Base-by-base conservation (phyloP, 2,329 filamentous ascomycete species). In the Beauveria rudraprayagi region DNA sequence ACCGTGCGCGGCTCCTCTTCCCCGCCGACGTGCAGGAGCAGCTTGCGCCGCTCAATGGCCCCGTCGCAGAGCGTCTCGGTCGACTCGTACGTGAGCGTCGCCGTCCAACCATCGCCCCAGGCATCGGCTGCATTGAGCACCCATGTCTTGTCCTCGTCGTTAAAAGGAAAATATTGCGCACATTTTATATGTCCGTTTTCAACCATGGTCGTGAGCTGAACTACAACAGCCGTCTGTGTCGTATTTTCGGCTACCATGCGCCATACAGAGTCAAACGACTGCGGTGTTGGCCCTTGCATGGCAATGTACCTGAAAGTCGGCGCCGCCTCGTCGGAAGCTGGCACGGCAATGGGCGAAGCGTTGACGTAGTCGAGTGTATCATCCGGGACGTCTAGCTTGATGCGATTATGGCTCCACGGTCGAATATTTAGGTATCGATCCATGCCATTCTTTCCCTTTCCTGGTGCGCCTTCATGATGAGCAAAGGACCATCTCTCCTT, bases 371-470 rank as follows among this genome's bases (percentile, higher is more conserved):
- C 87, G 63, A 87, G 82, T 64, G 85, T 78, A 43, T 83, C 88
- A 17, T 88, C 82, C 2, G 90, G 87, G 1, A 97, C 93, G 44
- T 83, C 81, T 19, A 99, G 83, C 71, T 85, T 88, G 61, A 99
- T 82, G 43, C 94, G 86, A 70, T 95, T 96, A 70, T 90, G 86
- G 64, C 89, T 87, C 85, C 90, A 99, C 0, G 92, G 91, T 70
- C 92, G 88, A 65, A 99, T 91, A 70, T 97, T 96, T 59, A 80
- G 73, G 75, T 97, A 99, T 60, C 94, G 87, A 73, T 97, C 95
- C 66, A 93, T 76, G 34, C 66, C 62, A 50, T 67, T 68, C 62
- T 68, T 70, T 57, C 67, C 65, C 43, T 67, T 70, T 56, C 67
- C 65, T 44, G 67, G 65, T 5, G 57, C 60, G 41, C 75, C 71